phyloP scores from a whole-genome alignment of 345 rosid species.

The Eucalyptus virginea region DNA sequence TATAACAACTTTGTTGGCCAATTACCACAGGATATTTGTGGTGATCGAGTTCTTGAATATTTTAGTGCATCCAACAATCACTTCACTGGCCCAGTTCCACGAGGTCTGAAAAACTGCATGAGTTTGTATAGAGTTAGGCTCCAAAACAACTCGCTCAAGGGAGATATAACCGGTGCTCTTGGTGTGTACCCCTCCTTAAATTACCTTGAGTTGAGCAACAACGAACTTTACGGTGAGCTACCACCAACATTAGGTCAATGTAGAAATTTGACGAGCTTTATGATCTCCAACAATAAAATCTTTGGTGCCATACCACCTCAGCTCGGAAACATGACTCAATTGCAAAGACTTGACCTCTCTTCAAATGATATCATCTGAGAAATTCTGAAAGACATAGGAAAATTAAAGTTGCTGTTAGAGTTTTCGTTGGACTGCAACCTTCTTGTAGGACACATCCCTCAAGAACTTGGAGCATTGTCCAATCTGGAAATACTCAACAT shows the following conservation, averaged over 20 bases:
- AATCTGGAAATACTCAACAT: background rate
- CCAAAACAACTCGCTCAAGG: background rate
- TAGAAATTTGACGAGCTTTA: background rate
- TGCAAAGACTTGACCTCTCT: background rate
- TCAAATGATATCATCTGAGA: background rate
- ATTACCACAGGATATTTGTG: background rate
- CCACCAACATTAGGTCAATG: background rate
- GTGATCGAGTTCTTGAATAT: background rate
- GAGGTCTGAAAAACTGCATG: background rate
- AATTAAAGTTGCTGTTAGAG: background rate
- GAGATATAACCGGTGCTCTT: background rate
- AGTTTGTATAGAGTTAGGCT: background rate
- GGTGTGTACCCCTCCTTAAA: background rate
- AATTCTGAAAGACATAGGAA: conserved; percentile 2
- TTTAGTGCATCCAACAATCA: background rate
- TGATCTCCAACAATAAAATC: background rate
- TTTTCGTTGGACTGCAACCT: background rate
- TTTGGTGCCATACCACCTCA: background rate
- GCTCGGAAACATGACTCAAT: background rate
- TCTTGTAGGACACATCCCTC: conserved; percentile 4
- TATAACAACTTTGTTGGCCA: background rate
- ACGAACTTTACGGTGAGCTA: background rate
- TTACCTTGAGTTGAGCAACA: background rate
- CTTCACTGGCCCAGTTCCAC: background rate
- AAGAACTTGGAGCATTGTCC: conserved; percentile 1